These are phyloP conservation scores for Chloranthus sessilifolius DNA, from an alignment of 164 flowering plant genomes.

Conservation along the genomic window DNA sequence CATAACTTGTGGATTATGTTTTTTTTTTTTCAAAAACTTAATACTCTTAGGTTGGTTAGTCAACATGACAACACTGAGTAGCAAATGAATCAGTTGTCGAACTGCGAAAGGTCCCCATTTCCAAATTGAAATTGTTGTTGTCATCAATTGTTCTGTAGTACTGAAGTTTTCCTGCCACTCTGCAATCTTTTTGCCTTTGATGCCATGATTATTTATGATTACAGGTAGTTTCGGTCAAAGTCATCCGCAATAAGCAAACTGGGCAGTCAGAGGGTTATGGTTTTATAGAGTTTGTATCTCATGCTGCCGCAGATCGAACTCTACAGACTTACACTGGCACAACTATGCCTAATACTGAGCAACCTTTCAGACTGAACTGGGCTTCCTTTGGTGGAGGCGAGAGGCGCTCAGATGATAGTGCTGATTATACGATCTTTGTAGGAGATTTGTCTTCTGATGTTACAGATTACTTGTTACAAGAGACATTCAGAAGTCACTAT, in stretches of 20 bases:
- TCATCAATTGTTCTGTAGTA: too few species aligned
- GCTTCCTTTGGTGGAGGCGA: slow-evolving; percentile 78
- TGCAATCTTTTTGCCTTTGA: too few species aligned
- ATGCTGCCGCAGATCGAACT: slow-evolving; percentile 68
- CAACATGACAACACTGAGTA: too few species aligned
- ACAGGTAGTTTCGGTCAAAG: slow-evolving; percentile 68
- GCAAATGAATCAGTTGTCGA: too few species aligned
- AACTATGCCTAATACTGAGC: slow-evolving; percentile 69
- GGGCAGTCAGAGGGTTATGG: slow-evolving; percentile 85
- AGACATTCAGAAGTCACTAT: slow-evolving; percentile 65
- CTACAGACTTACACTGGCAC: slow-evolving; percentile 73
- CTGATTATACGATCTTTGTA: slow-evolving; percentile 79
- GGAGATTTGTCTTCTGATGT: slow-evolving; percentile 96
- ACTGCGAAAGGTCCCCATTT: too few species aligned
- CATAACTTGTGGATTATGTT: too few species aligned
- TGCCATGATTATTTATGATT: slow-evolving; percentile 2
- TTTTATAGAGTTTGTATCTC: slow-evolving; percentile 68
- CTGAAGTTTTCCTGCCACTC: too few species aligned
- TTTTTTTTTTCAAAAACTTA: too few species aligned
- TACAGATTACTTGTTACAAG: slow-evolving; percentile 68
- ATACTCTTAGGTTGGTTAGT: too few species aligned
- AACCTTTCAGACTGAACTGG: slow-evolving; percentile 80
- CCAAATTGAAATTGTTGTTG: too few species aligned
- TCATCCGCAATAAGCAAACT: slow-evolving; percentile 81
- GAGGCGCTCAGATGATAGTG: slow-evolving; percentile 61